Evolutionary conservation across 495 filamentous ascomycete genomes (phyloP).

Genomic region (Amorphotheca resinae): DNA sequence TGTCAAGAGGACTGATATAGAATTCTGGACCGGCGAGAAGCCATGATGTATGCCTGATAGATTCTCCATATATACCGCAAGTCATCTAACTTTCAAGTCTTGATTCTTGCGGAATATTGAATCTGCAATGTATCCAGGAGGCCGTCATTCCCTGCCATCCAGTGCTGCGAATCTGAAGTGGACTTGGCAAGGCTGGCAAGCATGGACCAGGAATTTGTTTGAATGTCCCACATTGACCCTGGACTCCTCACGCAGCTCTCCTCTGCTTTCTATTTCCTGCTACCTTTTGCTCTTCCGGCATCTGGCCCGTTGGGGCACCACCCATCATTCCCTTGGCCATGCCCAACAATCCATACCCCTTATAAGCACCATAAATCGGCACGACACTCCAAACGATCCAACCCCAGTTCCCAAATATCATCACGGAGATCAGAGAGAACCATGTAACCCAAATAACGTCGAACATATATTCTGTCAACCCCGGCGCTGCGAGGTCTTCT

Average conservation of each 20-base stretch:
- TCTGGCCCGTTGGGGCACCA: conserved; percentile 22
- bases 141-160: too few relatives aligned
- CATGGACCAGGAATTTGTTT: too few relatives aligned
- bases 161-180: too few relatives aligned
- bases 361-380: conserved; percentile 56
- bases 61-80: neutral
- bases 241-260: conserved; percentile 19
- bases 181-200: too few relatives aligned
- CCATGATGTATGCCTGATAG: neutral
- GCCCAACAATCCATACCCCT: conserved; percentile 55
- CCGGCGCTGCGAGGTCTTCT: conserved; percentile 79
- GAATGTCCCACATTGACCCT: too few relatives aligned
- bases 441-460: conserved; percentile 90
- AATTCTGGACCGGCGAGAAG: conserved; percentile 17
- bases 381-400: conserved; percentile 65
- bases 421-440: conserved; percentile 51
- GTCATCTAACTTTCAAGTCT: too few relatives aligned
- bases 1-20: conserved; percentile 13
- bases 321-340: conserved; percentile 55
- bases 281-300: conserved; percentile 22
- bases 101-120: too few relatives aligned
- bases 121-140: too few relatives aligned
- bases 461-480: conserved; percentile 95
- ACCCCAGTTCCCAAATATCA: conserved; percentile 58
- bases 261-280: conserved; percentile 38